Conservation (phyloP, 352 stramenopile genomes). For the Globisporangium middletonii region DNA sequence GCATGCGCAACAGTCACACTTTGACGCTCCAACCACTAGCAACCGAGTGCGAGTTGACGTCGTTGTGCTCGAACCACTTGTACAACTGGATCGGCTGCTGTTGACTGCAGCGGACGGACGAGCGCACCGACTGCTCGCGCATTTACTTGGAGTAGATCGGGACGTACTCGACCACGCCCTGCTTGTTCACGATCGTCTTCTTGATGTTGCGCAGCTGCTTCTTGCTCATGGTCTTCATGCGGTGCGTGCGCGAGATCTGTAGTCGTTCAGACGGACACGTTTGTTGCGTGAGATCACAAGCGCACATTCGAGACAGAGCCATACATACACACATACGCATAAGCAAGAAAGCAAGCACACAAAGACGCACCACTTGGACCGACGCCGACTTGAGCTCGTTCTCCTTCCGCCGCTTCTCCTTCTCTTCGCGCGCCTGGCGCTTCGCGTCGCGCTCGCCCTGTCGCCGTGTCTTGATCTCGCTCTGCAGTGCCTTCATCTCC, state of each 20-base stretch:
- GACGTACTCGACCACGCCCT: conserved; percentile 87
- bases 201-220: conserved; percentile 90
- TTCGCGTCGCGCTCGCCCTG: conserved; percentile 71
- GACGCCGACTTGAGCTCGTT: conserved; percentile 88
- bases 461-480: conserved; percentile 71
- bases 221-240: conserved; percentile 91
- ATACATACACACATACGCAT: conserved; percentile 6
- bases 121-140: not conserved
- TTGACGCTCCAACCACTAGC: too few relatives aligned
- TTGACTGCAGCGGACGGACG: too few relatives aligned
- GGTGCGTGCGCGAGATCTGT: conserved; percentile 80
- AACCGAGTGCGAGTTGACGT: too few relatives aligned
- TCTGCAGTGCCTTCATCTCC: conserved; percentile 80
- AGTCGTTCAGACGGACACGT: not conserved
- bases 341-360: conserved; percentile 8
- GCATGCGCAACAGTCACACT: too few relatives aligned
- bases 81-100: too few relatives aligned
- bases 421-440: conserved; percentile 74
- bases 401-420: conserved; percentile 82
- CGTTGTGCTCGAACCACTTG: too few relatives aligned
- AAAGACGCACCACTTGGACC: conserved; percentile 73
- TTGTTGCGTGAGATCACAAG: not conserved
- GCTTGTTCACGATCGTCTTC: conserved; percentile 91
- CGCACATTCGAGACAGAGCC: too few relatives aligned
- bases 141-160: conserved; percentile 78